Conservation (phyloP, 176 grass and related monocot genomes). For the Metroxylon sagu region DNA sequence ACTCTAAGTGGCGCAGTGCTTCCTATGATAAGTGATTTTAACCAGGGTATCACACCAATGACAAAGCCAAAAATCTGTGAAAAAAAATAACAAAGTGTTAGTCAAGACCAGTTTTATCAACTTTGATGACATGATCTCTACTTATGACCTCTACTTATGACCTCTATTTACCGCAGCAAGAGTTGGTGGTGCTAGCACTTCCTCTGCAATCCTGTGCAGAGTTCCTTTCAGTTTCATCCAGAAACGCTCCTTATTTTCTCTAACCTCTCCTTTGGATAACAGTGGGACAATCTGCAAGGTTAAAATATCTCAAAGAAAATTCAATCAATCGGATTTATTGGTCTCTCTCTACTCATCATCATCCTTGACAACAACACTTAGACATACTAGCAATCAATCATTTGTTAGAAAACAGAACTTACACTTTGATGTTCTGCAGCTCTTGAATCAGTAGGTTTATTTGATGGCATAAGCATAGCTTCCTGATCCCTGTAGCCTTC, state of each 20-base stretch:
- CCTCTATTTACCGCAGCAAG: slow-evolving; percentile 31
- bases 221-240: slow-evolving; percentile 5
- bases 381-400: too few relatives aligned
- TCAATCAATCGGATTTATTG: too few relatives aligned
- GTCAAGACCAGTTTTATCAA: too few relatives aligned
- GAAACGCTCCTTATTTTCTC: neutral
- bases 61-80: slow-evolving; percentile 36
- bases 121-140: too few relatives aligned
- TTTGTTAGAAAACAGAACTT: neutral
- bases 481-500: neutral
- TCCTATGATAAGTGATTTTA: slow-evolving; percentile 36
- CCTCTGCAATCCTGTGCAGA: slow-evolving; percentile 12
- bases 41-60: slow-evolving; percentile 18
- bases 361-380: too few relatives aligned
- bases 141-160: too few relatives aligned
- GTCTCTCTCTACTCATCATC: too few relatives aligned
- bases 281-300: slow-evolving; percentile 1
- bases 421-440: slow-evolving; percentile 2
- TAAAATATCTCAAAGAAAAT: neutral
- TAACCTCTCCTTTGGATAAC: neutral
- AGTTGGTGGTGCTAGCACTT: slow-evolving; percentile 43
- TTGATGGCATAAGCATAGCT: slow-evolving; percentile 26
- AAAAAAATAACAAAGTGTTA: neutral
- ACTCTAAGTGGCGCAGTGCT: slow-evolving; percentile 27
- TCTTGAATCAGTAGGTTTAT: neutral